Base-by-base conservation (phyloP, 2,329 filamentous ascomycete genomes). In the Phyllosticta capitalensis region DNA sequence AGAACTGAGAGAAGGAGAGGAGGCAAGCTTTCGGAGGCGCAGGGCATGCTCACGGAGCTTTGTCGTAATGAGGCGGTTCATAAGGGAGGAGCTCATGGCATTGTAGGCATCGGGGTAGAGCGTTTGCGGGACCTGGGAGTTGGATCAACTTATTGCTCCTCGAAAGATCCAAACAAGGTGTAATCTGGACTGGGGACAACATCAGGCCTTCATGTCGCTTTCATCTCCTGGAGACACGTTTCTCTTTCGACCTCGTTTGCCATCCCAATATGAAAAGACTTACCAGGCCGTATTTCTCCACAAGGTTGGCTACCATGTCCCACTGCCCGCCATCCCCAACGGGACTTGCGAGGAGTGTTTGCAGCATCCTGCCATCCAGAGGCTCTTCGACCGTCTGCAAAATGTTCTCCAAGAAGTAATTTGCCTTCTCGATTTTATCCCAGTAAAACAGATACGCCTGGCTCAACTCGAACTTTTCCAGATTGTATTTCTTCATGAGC, bases 371-470 rank as follows among this genome's bases (percentile, higher is more conserved):
- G 21, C 85, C 81, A 64, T 92, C 88, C 1, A 95, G 79, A 33
- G 86, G 83, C 66, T 90, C 81, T 56, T 78, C 76, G 0, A 83
- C 81, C 0, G 90, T 95, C 63, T 89, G 84, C 59, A 95, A 82
- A 62, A 92, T 83, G 67, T 89, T 87, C 74, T 95, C 90, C 19
- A 95, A 81, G 75, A 95, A 95, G 78, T 83, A 95, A 72, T 95
- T 95, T 9, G 87, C 81, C 74, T 95, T 95, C 73, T 96, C 91
- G 20, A 95, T 83, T 76, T 95, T 95, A 72, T 96, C 91, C 87
- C 88, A 95, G 80, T 90, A 95, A 76, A 92, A 95, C 3, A 95
- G 81, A 68, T 95, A 95, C 1, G 86, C 80, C 74, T 95, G 91
- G 28, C 87, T 91, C n/a, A 96, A 79, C 77, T 95, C 89, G 67